A percentile compares a stretch with the other conserved stretches of the same genome.
Evolutionary conservation across 1,284 basidiomycete species (phyloP).

Genomic region (Waitea zeae): DNA sequence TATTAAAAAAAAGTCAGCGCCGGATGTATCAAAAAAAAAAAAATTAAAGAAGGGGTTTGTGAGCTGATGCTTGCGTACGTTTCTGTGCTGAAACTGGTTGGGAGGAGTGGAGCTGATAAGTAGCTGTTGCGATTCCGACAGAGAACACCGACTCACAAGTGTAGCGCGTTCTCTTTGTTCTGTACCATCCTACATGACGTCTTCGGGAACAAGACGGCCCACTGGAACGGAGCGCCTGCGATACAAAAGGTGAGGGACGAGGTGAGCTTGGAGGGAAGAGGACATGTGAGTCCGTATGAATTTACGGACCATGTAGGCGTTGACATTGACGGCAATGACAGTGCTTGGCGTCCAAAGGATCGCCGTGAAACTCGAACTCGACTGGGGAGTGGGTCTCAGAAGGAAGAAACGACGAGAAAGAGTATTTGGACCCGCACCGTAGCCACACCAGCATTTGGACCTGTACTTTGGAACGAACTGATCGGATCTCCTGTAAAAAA

Average conservation of each 20-base stretch:
- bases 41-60: background rate
- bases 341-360: slow-evolving; percentile 16
- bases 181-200: slow-evolving; percentile 15
- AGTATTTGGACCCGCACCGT: slow-evolving; percentile 3
- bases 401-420: background rate
- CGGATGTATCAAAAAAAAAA: background rate
- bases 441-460: slow-evolving; percentile 17
- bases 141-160: too few species aligned
- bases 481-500: too few species aligned
- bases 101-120: too few species aligned
- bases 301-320: slow-evolving; percentile 14
- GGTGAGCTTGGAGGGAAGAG: background rate
- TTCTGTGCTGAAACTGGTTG: slow-evolving; percentile 17
- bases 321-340: slow-evolving; percentile 17
- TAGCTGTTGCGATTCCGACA: too few species aligned
- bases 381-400: slow-evolving; percentile 5
- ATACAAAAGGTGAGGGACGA: too few species aligned
- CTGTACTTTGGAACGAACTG: slow-evolving; percentile 14
- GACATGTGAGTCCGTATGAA: slow-evolving; percentile 1
- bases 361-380: slow-evolving; percentile 15
- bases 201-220: slow-evolving; percentile 19
- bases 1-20: too few species aligned
- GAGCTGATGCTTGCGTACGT: too few species aligned
- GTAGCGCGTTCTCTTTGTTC: slow-evolving; percentile 13
- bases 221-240: slow-evolving; percentile 18